phyloP scores from a whole-genome alignment of 495 filamentous ascomycete species.

The Penicillium egyptiacum region DNA sequence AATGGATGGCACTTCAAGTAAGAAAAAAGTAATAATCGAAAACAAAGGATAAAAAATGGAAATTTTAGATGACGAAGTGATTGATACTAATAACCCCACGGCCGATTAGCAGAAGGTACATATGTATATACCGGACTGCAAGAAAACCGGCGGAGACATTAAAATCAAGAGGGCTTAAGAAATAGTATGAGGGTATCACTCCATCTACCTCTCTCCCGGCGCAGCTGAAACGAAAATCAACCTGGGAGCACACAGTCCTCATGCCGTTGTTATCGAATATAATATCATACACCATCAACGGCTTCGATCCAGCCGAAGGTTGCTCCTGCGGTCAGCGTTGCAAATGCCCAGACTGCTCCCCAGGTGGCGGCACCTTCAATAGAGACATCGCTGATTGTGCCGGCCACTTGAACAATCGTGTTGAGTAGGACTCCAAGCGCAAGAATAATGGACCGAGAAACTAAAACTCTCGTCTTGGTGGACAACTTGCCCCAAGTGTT shows the following conservation, averaged over 20 bases:
- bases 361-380: constrained; percentile 65
- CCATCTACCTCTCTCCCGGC: background rate
- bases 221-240: constrained; percentile 11
- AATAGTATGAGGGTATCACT: background rate
- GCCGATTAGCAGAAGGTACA: constrained; percentile 4
- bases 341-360: constrained; percentile 67
- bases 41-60: background rate
- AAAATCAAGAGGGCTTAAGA: background rate
- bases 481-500: constrained; percentile 56
- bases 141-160: background rate
- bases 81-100: background rate
- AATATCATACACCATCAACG: constrained; percentile 44
- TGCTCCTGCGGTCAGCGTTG: constrained; percentile 56
- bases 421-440: constrained; percentile 56
- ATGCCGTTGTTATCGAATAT: background rate
- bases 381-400: constrained; percentile 66
- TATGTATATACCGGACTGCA: background rate
- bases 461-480: constrained; percentile 62
- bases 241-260: background rate
- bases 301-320: constrained; percentile 61
- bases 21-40: background rate
- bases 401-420: constrained; percentile 62
- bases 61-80: background rate
- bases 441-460: constrained; percentile 62
- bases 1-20: background rate